A percentile compares a stretch with the other conserved stretches of the same genome.
Conservation (phyloP, 2,329 filamentous ascomycete genomes). For the Setomelanomma holmii region DNA sequence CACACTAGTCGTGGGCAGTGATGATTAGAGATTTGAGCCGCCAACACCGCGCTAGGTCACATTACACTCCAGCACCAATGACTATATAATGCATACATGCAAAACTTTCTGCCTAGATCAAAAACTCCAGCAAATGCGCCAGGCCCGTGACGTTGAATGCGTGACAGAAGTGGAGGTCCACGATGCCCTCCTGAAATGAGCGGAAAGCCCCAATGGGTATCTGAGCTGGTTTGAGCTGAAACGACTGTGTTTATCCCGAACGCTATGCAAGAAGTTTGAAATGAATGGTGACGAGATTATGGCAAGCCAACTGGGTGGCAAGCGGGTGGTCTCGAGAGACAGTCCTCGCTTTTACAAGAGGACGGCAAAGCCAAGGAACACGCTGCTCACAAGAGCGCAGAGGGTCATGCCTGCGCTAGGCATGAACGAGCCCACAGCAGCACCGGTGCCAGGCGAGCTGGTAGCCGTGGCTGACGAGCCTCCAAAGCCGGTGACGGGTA, state of each 20-base stretch:
- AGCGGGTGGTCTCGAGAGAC: background rate
- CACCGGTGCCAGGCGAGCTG: slow-evolving; percentile 19
- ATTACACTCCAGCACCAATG: background rate
- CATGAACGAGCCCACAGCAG: slow-evolving; percentile 55
- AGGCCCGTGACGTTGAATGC: background rate
- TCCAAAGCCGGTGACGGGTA: slow-evolving; percentile 43
- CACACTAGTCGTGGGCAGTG: too few species aligned
- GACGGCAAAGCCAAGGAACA: slow-evolving; percentile 65
- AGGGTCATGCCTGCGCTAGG: slow-evolving; percentile 65
- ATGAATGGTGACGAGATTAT: too few species aligned
- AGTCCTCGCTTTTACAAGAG: slow-evolving; percentile 35
- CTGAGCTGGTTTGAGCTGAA: slow-evolving; percentile 9
- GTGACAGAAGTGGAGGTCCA: background rate
- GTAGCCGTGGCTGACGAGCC: slow-evolving; percentile 21
- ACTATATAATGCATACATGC: background rate
- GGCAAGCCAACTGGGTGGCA: too few species aligned
- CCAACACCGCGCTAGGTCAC: background rate
- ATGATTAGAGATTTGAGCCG: background rate
- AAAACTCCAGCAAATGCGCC: background rate
- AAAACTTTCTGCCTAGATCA: background rate
- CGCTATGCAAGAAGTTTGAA: slow-evolving; percentile 15
- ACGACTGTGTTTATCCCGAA: slow-evolving; percentile 18
- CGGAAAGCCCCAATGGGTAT: slow-evolving; percentile 18
- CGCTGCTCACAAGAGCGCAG: slow-evolving; percentile 59
- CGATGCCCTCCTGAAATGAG: slow-evolving; percentile 5